Percentiles rank a stretch among this genome's conserved stretches.
phyloP scores from a whole-genome alignment of 257 asterid species.

The Henckelia pumila region DNA sequence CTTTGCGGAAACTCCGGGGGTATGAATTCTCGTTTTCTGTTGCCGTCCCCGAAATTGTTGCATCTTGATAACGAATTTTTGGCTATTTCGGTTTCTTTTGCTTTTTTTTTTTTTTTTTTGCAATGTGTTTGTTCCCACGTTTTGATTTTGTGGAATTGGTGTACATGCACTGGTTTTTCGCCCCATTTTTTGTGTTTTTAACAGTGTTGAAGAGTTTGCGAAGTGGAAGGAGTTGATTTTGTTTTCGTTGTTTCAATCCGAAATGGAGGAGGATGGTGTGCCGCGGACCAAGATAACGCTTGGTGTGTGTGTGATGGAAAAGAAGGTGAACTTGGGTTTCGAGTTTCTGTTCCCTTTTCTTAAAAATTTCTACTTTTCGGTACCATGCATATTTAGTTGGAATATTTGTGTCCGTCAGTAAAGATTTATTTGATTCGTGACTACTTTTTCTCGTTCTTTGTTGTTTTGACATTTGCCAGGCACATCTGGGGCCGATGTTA shows the following conservation, averaged over 20 bases:
- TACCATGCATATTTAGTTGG: slow-evolving; percentile 35
- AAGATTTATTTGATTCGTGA: slow-evolving; percentile 5
- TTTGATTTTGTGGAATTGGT: slow-evolving; percentile 20
- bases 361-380: slow-evolving; percentile 23
- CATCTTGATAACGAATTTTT: slow-evolving; percentile 34
- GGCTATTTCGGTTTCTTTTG: slow-evolving; percentile 23
- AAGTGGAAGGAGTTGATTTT: slow-evolving; percentile 12
- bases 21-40: not conserved
- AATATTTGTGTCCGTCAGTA: slow-evolving; percentile 4
- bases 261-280: slow-evolving; percentile 42
- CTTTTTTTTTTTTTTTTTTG: no score
- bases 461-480: slow-evolving; percentile 37
- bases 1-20: slow-evolving; percentile 10
- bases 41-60: slow-evolving; percentile 29
- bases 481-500: slow-evolving; percentile 78
- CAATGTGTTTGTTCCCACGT: not conserved
- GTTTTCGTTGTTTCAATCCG: slow-evolving; percentile 7
- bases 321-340: slow-evolving; percentile 99
- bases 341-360: slow-evolving; percentile 66
- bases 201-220: slow-evolving; percentile 31
- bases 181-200: slow-evolving; percentile 21
- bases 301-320: slow-evolving; percentile 98
- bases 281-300: slow-evolving; percentile 51
- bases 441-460: not conserved
- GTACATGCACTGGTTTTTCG: not conserved